Base-by-base conservation (phyloP, 2,329 filamentous ascomycete species). In the Diaporthe humulicola region DNA sequence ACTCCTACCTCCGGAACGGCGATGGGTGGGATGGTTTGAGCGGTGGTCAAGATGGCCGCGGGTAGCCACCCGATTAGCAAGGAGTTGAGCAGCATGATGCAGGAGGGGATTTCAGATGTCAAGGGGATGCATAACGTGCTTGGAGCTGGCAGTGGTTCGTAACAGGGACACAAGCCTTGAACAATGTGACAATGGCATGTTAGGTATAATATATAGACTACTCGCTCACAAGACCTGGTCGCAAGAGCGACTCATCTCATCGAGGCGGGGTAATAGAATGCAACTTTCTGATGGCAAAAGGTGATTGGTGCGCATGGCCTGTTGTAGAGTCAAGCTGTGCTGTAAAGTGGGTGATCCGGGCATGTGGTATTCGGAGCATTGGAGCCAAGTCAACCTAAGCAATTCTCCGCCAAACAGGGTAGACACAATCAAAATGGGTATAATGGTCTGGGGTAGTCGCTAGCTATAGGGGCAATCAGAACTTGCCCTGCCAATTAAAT, bases 191-290 rank as follows among this genome's bases (percentile, higher is more conserved):
- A 36, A 36, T 38, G 22, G 17, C 30, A 38, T 19, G 1, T n/a
- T n/a, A n/a, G n/a, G n/a, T n/a, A n/a, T n/a, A n/a, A n/a, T n/a
- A 25, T 67, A 67, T 50, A 52, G 50, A 67, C 30, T 67, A 38
- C 30, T 67, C 19, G 9, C 38, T n/a, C 22, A 12, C 10, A 38
- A 9, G 22, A 36, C 14, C 7, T 38, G 2, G 61, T 5, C 14
- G 28, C 19, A 19, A 25, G 14, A 36, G 22, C 19, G 28, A 15
- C 28, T 66, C 19, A 17, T 25, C 28, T 50, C 17, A 48, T 36
- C 14, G 36, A 33, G 22, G 61, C 42, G 61, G 61, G 61, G 25
- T 50, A 33, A 50, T 4, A 33, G 5, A 66, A 38, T 38, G 61
- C 6, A 36, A 25, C 61, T 36, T 30, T 25, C 6, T 67, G 9